Base-by-base conservation (phyloP, 345 rosid genomes). In the Arabidopsis arenosa region DNA sequence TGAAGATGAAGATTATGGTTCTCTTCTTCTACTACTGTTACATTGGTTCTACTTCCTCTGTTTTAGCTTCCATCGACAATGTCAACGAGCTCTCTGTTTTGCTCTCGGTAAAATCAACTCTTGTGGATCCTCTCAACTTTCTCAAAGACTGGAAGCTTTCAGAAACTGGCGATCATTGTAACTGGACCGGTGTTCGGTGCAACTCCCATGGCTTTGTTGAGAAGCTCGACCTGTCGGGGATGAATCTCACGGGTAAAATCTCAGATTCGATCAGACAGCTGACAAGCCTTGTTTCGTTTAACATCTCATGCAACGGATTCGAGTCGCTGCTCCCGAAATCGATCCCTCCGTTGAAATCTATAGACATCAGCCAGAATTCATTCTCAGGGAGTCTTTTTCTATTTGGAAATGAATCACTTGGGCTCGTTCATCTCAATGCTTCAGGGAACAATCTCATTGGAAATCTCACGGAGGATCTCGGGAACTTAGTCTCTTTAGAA, bases 131-230 rank as follows among this genome's bases (percentile, higher is more conserved):
- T 3, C 77, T 83, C 14, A 74, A 85, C 60, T 79, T 70, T 64
- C 95, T 94, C 60, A 77, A 51, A 32, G 93, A 90, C 59, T 94
- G 98, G 98, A 86, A 75, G 55, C 75, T 84, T 43, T 70, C 84
- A 10, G 80, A 80, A 37, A 48, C 68, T 5, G 61, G 60, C 15
- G 63, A 75, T 57, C 90, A 86, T 44, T 94, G 98, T 68, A 85
- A 86, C 48, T 94, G 98, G 97, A 87, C 90, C 9, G 97, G 98
- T 76, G 90, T 92, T 41, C 43, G 74, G 81, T 92, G 97, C 87
- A 86, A 80, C 76, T 81, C 87, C 5, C 56, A 77, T 52, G 97
- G 96, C 37, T 78, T 67, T 28, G 92, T 92, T 23, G 93, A 88
- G 75, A 80, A 55, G 79, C 93, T 92, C 26, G 93, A 94, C 79